Conservation (phyloP, 2,329 filamentous ascomycete genomes). For the Penicillium sp. region DNA sequence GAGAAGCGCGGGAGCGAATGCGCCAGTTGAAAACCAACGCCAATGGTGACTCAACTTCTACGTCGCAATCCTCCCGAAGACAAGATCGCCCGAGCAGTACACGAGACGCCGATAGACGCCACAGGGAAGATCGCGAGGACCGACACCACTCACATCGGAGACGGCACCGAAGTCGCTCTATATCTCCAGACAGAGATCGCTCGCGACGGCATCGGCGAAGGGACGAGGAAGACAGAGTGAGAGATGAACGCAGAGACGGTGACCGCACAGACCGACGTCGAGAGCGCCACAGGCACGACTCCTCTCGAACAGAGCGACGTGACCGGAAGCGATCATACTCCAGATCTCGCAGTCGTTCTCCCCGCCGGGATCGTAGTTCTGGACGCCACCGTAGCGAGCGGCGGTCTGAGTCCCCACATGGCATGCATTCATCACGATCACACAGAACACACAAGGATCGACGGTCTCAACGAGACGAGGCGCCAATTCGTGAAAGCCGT, state of each 20-base stretch:
- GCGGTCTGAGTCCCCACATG: slow-evolving; percentile 25
- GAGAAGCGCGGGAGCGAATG: slow-evolving; percentile 69
- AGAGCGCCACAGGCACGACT: slow-evolving; percentile 10
- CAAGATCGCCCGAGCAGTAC: slow-evolving; percentile 18
- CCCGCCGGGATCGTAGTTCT: slow-evolving; percentile 15
- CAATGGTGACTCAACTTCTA: slow-evolving; percentile 15
- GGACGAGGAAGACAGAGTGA: slow-evolving; percentile 16
- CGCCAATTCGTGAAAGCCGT: slow-evolving; percentile 3
- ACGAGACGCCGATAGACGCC: slow-evolving; percentile 19
- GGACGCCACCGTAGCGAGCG: slow-evolving; percentile 17
- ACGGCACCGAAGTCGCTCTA: slow-evolving; percentile 27
- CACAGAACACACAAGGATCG: slow-evolving; percentile 1
- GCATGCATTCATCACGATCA: slow-evolving; percentile 11
- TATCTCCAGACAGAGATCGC: slow-evolving; percentile 23
- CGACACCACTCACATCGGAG: slow-evolving; percentile 26
- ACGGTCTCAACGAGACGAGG: slow-evolving; percentile 1
- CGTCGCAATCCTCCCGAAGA: slow-evolving; percentile 37
- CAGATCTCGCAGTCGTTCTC: slow-evolving; percentile 20
- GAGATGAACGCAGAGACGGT: slow-evolving; percentile 14
- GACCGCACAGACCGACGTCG: slow-evolving; percentile 14
- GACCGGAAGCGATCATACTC: slow-evolving; percentile 18
- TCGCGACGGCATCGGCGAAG: slow-evolving; percentile 23
- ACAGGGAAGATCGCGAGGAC: slow-evolving; percentile 20
- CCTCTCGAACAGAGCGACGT: slow-evolving; percentile 13
- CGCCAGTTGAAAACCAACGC: slow-evolving; percentile 50